phyloP scores from a whole-genome alignment of 1,284 basidiomycete genomes.

The Ceratorhiza oryzae-sativae region DNA sequence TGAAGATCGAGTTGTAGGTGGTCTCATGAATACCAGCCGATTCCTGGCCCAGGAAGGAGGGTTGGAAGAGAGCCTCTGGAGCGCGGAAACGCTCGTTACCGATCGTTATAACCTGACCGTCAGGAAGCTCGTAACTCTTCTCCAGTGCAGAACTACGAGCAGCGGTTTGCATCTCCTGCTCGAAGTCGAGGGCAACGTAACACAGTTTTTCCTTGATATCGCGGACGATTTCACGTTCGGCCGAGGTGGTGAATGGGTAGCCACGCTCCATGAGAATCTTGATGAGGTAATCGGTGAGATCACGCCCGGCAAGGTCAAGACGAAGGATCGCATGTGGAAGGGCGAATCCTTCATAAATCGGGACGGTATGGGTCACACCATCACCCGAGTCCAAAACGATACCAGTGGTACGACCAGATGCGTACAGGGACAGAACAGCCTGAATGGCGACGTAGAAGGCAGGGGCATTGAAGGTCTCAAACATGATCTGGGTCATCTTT shows the following conservation, averaged over 20 bases:
- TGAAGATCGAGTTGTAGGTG: constrained; percentile 74
- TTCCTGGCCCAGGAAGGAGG: constrained; percentile 67
- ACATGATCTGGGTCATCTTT: constrained; percentile 76
- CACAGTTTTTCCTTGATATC: constrained; percentile 76
- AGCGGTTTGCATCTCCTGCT: constrained; percentile 71
- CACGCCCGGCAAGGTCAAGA: constrained; percentile 68
- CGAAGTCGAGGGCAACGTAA: constrained; percentile 72
- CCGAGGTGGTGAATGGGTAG: constrained; percentile 69
- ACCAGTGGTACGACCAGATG: constrained; percentile 72
- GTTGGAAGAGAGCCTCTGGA: constrained; percentile 72
- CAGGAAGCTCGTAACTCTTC: constrained; percentile 72
- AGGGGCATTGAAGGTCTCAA: constrained; percentile 72
- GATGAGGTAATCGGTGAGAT: constrained; percentile 70
- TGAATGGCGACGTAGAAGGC: constrained; percentile 74
- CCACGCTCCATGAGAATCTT: constrained; percentile 71
- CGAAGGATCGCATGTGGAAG: constrained; percentile 69
- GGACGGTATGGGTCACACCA: constrained; percentile 72
- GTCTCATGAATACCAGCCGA: constrained; percentile 71
- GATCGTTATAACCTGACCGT: constrained; percentile 72
- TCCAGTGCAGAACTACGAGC: constrained; percentile 67
- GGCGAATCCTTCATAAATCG: constrained; percentile 73
- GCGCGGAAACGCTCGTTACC: constrained; percentile 72
- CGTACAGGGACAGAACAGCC: constrained; percentile 70
- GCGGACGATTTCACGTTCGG: constrained; percentile 68
- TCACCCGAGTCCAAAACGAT: constrained; percentile 73